Evolutionary conservation across 78 protist genomes (phyloP), one percentile per base, ranked within the genome.

Genomic region (Trichosphaerium sp.): DNA sequence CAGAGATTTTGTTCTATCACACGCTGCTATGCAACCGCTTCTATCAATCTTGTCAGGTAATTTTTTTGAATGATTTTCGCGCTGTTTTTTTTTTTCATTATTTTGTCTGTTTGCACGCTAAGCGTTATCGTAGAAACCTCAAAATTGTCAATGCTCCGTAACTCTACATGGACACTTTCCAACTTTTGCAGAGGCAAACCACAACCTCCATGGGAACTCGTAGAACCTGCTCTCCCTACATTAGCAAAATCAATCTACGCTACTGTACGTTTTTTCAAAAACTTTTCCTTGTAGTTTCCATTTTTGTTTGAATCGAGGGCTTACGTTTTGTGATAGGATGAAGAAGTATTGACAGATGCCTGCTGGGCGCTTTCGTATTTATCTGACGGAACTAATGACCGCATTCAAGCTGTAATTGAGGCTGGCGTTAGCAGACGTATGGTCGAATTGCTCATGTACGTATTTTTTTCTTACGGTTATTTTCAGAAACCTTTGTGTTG

Each of bases 111-210:
- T 21, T 47, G 32, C 51, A 47, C 51, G 21, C 21, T 21, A 47
- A n/a, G 21, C 21, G 32, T 21, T n/a, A 59, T 73, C 37, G 21
- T n/a, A 12, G 23, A 21, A 65, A 1, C 58, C 71, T 72, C 18
- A 1, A 15, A 59, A 44, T 31, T 78, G 54, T n/a, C 76, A 39
- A 83, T 90, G 90, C 65, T 88, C 32, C 76, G 97, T 62, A 96
- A 88, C 66, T 96, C 97, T 8, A 87, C 96, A 25, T 96, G 99
- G 99, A 75, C 95, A n/a, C 69, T 95, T 34, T 68, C 89, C 54
- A 96, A 96, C 82, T 55, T 96, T 57, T 91, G 96, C 85, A 69
- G 99, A 18, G 98, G 99, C 39, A 93, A 95, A 74, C 94, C 89
- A 43, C 96, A 83, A 42, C 71, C 77, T 41, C 74, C 58, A 15